Evolutionary conservation across 345 rosid genomes (phyloP).

Genomic region (Lumnitzera racemosa): DNA sequence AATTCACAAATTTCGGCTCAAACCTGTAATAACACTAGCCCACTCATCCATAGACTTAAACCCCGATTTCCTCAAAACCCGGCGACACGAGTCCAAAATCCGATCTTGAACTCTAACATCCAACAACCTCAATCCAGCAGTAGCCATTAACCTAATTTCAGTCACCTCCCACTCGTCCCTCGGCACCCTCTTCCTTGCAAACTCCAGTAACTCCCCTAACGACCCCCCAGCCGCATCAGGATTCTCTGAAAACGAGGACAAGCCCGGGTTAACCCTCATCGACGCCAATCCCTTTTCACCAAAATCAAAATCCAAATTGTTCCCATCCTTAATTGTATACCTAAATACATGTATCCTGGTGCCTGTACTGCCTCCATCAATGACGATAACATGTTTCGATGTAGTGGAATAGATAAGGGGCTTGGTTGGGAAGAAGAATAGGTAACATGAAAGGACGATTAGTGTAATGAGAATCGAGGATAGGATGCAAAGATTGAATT

Average conservation of each 20-base stretch:
- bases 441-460: constrained; percentile 21
- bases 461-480: constrained; percentile 17
- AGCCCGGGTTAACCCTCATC: constrained; percentile 71
- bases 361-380: constrained; percentile 92
- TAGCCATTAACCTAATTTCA: constrained; percentile 88
- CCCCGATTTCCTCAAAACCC: constrained; percentile 51
- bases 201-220: constrained; percentile 50
- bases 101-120: constrained; percentile 36
- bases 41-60: constrained; percentile 62
- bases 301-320: constrained; percentile 40
- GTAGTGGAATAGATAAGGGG: constrained; percentile 5
- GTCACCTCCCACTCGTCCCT: constrained; percentile 46
- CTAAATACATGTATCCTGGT: constrained; percentile 62
- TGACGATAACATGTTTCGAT: constrained; percentile 34
- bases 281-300: constrained; percentile 29
- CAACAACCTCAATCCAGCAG: constrained; percentile 86
- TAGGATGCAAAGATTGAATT: constrained; percentile 18
- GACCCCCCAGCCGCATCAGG: constrained; percentile 54
- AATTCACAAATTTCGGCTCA: background rate
- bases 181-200: constrained; percentile 53
- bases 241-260: constrained; percentile 55
- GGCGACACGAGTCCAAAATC: constrained; percentile 50
- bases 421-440: constrained; percentile 12
- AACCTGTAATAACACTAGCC: constrained; percentile 84
- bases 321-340: constrained; percentile 23